These are phyloP conservation scores for Xylariales sp. DNA, from an alignment of 2,329 filamentous ascomycete genomes.

Conservation along the genomic window DNA sequence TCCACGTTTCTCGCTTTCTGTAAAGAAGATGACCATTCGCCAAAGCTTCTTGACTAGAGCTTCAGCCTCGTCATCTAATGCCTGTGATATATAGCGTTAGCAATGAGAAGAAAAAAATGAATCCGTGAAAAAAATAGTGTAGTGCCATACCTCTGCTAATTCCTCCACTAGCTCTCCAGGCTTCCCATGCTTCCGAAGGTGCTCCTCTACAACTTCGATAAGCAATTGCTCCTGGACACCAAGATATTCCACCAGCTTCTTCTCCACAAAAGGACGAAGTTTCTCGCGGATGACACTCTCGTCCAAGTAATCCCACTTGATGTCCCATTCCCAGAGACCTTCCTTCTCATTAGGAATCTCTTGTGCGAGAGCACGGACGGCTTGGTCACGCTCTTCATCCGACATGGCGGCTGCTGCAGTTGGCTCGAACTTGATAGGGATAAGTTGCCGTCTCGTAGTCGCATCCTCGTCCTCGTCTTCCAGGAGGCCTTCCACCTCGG, in stretches of 20 bases:
- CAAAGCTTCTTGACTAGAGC: slow-evolving; percentile 95
- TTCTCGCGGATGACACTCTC: slow-evolving; percentile 84
- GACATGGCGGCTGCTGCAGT: slow-evolving; percentile 75
- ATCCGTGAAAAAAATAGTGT: neutral
- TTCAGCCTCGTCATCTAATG: slow-evolving; percentile 94
- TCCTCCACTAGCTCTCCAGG: slow-evolving; percentile 87
- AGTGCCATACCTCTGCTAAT: slow-evolving; percentile 78
- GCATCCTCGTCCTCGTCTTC: slow-evolving; percentile 92
- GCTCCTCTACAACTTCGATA: slow-evolving; percentile 91
- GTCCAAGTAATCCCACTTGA: slow-evolving; percentile 93
- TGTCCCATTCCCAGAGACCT: slow-evolving; percentile 89
- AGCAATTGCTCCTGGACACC: slow-evolving; percentile 97
- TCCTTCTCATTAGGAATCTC: slow-evolving; percentile 91
- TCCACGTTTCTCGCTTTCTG: slow-evolving; percentile 91
- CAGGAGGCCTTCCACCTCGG: slow-evolving; percentile 92
- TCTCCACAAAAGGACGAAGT: slow-evolving; percentile 93
- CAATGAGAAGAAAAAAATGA: slow-evolving; percentile 5
- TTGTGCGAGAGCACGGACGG: slow-evolving; percentile 82
- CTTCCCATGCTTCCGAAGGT: slow-evolving; percentile 78
- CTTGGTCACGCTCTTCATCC: slow-evolving; percentile 87
- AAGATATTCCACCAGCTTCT: slow-evolving; percentile 97
- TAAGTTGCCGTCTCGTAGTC: slow-evolving; percentile 77
- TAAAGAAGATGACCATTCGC: slow-evolving; percentile 98
- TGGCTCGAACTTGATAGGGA: slow-evolving; percentile 85
- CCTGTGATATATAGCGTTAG: slow-evolving; percentile 61